phyloP scores from a whole-genome alignment of 2,329 filamentous ascomycete species.

The Xylaria sp. region DNA sequence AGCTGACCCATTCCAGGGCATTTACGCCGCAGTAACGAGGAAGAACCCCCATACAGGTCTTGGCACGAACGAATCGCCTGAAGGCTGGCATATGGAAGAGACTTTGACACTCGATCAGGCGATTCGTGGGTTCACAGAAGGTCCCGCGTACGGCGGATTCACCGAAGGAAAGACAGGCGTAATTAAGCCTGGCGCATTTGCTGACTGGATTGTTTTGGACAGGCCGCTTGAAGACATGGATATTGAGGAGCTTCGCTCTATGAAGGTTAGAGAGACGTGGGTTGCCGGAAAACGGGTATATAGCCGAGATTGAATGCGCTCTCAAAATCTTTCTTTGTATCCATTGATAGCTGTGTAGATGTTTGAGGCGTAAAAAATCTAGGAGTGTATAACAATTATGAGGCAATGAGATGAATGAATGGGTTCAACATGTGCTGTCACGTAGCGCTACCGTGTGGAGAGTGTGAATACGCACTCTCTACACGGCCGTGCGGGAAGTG shows the following conservation, averaged over 20 bases:
- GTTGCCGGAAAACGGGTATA: conserved; percentile 54
- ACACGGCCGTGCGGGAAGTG: no score
- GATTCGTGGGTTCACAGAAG: conserved; percentile 56
- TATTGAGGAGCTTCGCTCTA: conserved; percentile 47
- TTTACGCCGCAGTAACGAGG: conserved; percentile 62
- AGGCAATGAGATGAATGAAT: background rate
- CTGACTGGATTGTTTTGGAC: conserved; percentile 68
- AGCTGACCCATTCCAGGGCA: conserved; percentile 60
- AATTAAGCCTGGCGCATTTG: conserved; percentile 56
- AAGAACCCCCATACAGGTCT: conserved; percentile 52
- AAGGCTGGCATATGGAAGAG: conserved; percentile 57
- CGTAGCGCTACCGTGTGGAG: no score
- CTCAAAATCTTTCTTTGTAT: background rate
- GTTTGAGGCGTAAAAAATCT: background rate
- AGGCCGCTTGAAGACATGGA: conserved; percentile 46
- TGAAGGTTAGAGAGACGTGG: conserved; percentile 63
- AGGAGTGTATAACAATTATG: background rate
- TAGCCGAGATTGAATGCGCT: conserved; percentile 12
- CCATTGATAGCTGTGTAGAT: background rate
- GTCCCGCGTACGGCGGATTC: conserved; percentile 55
- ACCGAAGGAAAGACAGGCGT: conserved; percentile 54
- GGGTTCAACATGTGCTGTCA: background rate
- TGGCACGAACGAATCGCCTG: conserved; percentile 40
- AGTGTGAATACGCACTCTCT: no score
- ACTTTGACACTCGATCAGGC: conserved; percentile 55